Percentiles rank a stretch among this genome's conserved stretches.
These are phyloP conservation scores for Daldinia bambusicola DNA, from an alignment of 495 filamentous ascomycete species.

Conservation along the genomic window DNA sequence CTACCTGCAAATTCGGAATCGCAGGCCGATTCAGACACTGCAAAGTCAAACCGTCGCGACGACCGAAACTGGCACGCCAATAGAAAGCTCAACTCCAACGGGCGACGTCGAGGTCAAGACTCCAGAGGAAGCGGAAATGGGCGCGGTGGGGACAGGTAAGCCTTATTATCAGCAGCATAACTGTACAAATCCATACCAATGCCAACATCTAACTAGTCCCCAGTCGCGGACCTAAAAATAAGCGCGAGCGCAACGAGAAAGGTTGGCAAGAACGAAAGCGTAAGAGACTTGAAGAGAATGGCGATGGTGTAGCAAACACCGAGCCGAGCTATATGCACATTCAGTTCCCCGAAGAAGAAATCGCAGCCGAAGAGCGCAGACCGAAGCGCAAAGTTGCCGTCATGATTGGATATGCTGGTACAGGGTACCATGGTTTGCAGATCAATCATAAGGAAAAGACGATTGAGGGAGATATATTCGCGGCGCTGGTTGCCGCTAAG, in stretches of 20 bases:
- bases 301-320: slow-evolving; percentile 58
- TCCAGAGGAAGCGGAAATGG: slow-evolving; percentile 30
- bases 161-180: background rate
- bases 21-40: slow-evolving; percentile 21
- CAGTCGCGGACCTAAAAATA: slow-evolving; percentile 27
- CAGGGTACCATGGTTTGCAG: slow-evolving; percentile 98
- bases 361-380: slow-evolving; percentile 81
- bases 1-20: slow-evolving; percentile 16
- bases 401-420: slow-evolving; percentile 92
- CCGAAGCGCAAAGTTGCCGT: slow-evolving; percentile 97
- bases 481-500: slow-evolving; percentile 86
- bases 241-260: slow-evolving; percentile 37
- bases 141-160: slow-evolving; percentile 32
- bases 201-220: slow-evolving; percentile 39
- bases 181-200: slow-evolving; percentile 36
- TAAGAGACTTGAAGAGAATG: slow-evolving; percentile 48
- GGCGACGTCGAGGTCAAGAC: slow-evolving; percentile 30
- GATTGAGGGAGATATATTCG: slow-evolving; percentile 96
- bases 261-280: slow-evolving; percentile 46
- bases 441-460: slow-evolving; percentile 82
- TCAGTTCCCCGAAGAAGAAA: slow-evolving; percentile 70
- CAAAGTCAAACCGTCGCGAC: slow-evolving; percentile 24
- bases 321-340: slow-evolving; percentile 61
- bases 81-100: slow-evolving; percentile 35
- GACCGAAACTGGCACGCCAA: slow-evolving; percentile 15